phyloP scores from a whole-genome alignment of 1,284 basidiomycete species.

The Rhodotorula sp. region DNA sequence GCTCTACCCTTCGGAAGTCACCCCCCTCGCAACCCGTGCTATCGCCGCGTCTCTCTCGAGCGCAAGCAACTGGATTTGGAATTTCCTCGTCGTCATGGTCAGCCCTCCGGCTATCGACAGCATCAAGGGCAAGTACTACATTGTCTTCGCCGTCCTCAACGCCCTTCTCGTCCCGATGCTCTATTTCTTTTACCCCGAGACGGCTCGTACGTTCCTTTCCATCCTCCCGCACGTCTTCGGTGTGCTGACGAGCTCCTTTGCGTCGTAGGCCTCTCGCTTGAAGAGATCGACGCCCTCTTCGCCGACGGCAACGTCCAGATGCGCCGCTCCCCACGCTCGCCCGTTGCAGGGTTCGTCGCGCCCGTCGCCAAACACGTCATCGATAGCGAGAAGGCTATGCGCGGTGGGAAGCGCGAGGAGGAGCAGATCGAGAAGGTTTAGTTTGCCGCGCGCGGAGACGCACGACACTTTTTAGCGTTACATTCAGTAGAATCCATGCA shows the following conservation, averaged over 20 bases:
- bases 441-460: too few species aligned
- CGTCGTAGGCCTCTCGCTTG: background rate
- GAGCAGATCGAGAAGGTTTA: conserved; percentile 11
- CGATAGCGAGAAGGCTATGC: background rate
- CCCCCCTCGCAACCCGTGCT: conserved; percentile 7
- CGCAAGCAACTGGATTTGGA: conserved; percentile 9
- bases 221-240: background rate
- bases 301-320: conserved; percentile 6
- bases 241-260: background rate
- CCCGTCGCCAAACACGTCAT: background rate
- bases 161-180: conserved; percentile 5
- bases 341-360: conserved; percentile 1
- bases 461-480: background rate
- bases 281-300: conserved; percentile 21
- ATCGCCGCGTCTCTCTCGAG: conserved; percentile 7
- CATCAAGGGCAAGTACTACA: conserved; percentile 3
- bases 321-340: conserved; percentile 6
- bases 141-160: conserved; percentile 5
- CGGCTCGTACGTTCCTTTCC: conserved; percentile 1
- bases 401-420: too few species aligned
- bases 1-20: background rate
- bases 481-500: too few species aligned
- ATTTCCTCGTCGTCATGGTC: background rate
- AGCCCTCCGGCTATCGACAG: background rate
- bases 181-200: conserved; percentile 5